A percentile compares a stretch with the other conserved stretches of the same genome.
These are phyloP conservation scores for Phyllosticta paracitricarpa DNA, from an alignment of 2,329 filamentous ascomycete species.

Conservation along the genomic window DNA sequence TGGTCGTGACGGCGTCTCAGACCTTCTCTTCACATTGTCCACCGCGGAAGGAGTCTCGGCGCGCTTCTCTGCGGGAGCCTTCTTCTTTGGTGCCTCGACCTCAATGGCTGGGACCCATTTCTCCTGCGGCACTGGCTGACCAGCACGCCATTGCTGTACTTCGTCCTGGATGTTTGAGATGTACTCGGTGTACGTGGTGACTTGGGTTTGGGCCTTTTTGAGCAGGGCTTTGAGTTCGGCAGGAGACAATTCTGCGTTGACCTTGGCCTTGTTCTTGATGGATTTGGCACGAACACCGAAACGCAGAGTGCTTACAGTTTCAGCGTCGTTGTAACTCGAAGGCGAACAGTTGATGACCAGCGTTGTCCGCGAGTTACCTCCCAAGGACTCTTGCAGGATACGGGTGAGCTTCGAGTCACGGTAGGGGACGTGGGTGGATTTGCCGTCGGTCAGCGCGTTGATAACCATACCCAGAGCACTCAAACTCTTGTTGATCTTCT, in stretches of 20 bases:
- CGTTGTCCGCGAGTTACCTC: slow-evolving; percentile 96
- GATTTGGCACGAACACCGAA: slow-evolving; percentile 96
- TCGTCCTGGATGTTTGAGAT: slow-evolving; percentile 76
- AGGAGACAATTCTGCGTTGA: slow-evolving; percentile 95
- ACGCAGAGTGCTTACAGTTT: slow-evolving; percentile 82
- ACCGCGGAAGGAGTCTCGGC: slow-evolving; percentile 51
- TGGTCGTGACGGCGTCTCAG: slow-evolving; percentile 44
- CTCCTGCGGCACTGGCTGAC: slow-evolving; percentile 81
- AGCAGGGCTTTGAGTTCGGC: slow-evolving; percentile 88
- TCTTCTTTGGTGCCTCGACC: slow-evolving; percentile 41
- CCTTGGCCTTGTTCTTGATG: slow-evolving; percentile 99
- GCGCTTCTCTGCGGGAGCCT: slow-evolving; percentile 40
- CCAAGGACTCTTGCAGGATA: slow-evolving; percentile 92
- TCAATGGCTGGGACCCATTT: slow-evolving; percentile 66
- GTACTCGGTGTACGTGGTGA: slow-evolving; percentile 80
- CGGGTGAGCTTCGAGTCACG: slow-evolving; percentile 96
- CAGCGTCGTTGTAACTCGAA: slow-evolving; percentile 93
- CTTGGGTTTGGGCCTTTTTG: slow-evolving; percentile 83
- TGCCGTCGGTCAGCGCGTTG: slow-evolving; percentile 91
- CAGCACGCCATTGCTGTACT: slow-evolving; percentile 75
- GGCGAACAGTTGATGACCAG: slow-evolving; percentile 99
- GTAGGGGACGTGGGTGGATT: slow-evolving; percentile 92
- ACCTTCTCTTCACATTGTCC: slow-evolving; percentile 32
- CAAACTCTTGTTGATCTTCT: slow-evolving; percentile 99
- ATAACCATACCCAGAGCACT: slow-evolving; percentile 98